A percentile compares a stretch with the other conserved stretches of the same genome.
Conservation (phyloP, 228 moss, liverwort and hornwort genomes). For the Sphagnum fallax region DNA sequence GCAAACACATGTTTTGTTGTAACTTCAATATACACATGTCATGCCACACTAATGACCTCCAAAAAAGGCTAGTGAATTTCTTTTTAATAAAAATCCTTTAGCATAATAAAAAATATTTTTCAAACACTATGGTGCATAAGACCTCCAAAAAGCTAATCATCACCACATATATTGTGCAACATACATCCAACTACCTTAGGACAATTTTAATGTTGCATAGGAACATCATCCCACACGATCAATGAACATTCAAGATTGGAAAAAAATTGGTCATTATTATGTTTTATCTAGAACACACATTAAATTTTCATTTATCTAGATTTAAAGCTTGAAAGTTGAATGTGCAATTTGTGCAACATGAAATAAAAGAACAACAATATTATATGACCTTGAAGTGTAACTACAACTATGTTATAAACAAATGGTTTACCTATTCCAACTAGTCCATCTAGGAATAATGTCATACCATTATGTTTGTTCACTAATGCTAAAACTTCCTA, state of each 20-base stretch:
- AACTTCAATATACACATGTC: background rate
- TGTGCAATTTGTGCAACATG: background rate
- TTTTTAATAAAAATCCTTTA: background rate
- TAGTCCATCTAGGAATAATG: background rate
- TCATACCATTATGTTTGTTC: background rate
- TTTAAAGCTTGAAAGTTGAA: background rate
- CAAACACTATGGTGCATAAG: background rate
- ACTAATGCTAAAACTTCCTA: background rate
- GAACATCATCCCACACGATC: conserved; percentile 3
- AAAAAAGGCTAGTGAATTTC: background rate
- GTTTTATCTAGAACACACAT: conserved; percentile 2
- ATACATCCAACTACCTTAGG: conserved; percentile 1
- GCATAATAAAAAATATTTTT: background rate
- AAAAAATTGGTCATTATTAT: background rate
- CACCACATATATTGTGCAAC: background rate
- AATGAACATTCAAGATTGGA: background rate
- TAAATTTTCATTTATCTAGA: background rate
- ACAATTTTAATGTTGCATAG: background rate
- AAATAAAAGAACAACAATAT: background rate
- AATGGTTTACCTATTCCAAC: background rate
- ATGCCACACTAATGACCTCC: background rate
- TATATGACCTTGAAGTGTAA: background rate
- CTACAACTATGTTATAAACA: background rate
- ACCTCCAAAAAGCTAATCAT: background rate
- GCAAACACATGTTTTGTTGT: conserved; percentile 1